Base-by-base conservation (phyloP, 805 yeast species). In the Ogataea methanolica region DNA sequence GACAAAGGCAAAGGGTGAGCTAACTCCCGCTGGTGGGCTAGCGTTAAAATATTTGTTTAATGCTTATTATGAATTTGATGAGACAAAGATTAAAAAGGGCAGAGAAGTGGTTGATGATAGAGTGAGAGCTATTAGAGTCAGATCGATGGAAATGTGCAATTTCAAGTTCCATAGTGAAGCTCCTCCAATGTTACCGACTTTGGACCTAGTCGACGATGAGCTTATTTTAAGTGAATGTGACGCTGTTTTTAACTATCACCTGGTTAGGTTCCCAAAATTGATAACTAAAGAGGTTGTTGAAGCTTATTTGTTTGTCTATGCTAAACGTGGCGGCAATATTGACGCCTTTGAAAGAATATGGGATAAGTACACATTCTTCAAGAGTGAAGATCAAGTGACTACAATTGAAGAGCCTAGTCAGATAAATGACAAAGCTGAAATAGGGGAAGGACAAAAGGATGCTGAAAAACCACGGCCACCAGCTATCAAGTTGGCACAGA, bases 191-290 rank as follows among this genome's bases (percentile, higher is more conserved):
- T 91, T 96, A 1, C 59, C 79, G 1, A 55, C 70, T 0, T 60
- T 86, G 8, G 55, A 56, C 1, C 51, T 68, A 3, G 49, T 43
- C 1, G 55, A 53, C 19, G 59, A 70, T 4, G 50, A 55, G 21
- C 75, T 80, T 51, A 66, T 88, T 1, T 46, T 85, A 39, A 82
- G 84, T 0, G 98, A 92, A 65, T 80, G 92, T 0, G 74, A 80
- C 49, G 97, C 97, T 0, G 48, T 92, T 6, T 79, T 95, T 82
- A 74, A 76, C 2, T 81, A 74, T 56, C 67, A 79, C 14, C 49
- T 79, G 22, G 62, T 75, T 19, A 59, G 63, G 33, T 63, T 68
- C 40, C 83, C 83, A 0, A 56, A 65, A 0, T 64, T 69, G 26
- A 64, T 85, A 11, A 72, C 68, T 31, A 56, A 56, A 1, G 69